phyloP scores from a whole-genome alignment of 2,329 filamentous ascomycete genomes.

The Penicillium expansum region DNA sequence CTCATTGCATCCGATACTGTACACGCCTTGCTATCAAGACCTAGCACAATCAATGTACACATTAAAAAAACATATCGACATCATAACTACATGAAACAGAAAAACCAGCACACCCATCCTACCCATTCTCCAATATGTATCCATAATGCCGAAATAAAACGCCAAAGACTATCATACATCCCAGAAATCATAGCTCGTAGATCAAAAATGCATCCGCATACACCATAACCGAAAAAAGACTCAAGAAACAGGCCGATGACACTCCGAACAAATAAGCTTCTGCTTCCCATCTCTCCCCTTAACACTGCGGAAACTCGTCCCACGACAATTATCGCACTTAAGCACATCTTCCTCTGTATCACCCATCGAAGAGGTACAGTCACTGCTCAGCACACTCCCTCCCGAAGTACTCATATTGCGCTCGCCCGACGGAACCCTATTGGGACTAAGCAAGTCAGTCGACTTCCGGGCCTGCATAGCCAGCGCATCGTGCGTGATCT shows the following conservation, averaged over 20 bases:
- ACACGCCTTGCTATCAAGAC: slow-evolving; percentile 1
- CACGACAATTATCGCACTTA: slow-evolving; percentile 59
- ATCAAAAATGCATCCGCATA: neutral
- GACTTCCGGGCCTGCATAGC: slow-evolving; percentile 29
- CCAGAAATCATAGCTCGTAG: neutral
- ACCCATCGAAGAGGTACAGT: slow-evolving; percentile 45
- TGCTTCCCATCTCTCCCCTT: slow-evolving; percentile 54
- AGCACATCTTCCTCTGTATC: slow-evolving; percentile 50
- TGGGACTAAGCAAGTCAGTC: slow-evolving; percentile 20
- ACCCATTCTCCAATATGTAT: neutral
- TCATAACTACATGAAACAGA: neutral
- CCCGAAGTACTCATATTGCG: slow-evolving; percentile 43
- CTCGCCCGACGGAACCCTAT: slow-evolving; percentile 22
- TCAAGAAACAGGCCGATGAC: slow-evolving; percentile 33
- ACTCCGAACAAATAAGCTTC: slow-evolving; percentile 61
- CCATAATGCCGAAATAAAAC: neutral
- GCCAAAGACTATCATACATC: slow-evolving; percentile 1
- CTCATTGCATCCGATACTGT: slow-evolving; percentile 1
- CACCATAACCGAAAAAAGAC: neutral
- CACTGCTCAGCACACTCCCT: slow-evolving; percentile 58
- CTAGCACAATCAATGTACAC: neutral
- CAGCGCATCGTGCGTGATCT: slow-evolving; percentile 40
- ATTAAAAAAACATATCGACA: slow-evolving; percentile 1
- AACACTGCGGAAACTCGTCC: slow-evolving; percentile 61
- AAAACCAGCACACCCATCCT: neutral